Conservation (phyloP, 352 stramenopile species). For the Phytophthora pini region DNA sequence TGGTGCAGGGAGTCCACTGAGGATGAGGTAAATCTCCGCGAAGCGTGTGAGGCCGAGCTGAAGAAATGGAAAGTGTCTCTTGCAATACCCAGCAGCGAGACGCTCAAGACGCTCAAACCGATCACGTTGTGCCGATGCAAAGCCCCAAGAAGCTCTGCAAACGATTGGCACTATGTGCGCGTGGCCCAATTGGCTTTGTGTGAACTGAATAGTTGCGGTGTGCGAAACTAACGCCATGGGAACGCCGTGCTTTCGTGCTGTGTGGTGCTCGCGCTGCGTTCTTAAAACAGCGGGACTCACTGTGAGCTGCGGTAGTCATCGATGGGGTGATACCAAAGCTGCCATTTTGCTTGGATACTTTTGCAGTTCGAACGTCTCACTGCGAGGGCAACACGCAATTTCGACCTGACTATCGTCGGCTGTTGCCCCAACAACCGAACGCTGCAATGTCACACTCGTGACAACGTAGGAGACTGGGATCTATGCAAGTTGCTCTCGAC, state of each 20-base stretch:
- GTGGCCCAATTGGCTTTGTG: background rate
- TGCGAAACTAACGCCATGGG: slow-evolving; percentile 6
- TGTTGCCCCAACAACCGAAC: background rate
- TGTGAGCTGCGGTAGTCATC: too few relatives aligned
- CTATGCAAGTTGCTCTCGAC: too few relatives aligned
- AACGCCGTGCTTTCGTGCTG: slow-evolving; percentile 3
- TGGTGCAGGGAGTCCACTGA: background rate
- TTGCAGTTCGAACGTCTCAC: slow-evolving; percentile 16
- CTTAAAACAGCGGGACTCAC: too few relatives aligned
- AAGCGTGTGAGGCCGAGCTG: slow-evolving; percentile 1
- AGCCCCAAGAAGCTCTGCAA: slow-evolving; percentile 11
- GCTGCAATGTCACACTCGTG: background rate
- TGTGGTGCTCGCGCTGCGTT: background rate
- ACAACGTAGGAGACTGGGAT: too few relatives aligned
- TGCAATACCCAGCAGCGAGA: background rate
- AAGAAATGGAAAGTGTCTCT: slow-evolving; percentile 13
- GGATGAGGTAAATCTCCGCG: background rate
- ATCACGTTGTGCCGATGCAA: slow-evolving; percentile 1
- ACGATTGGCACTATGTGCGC: slow-evolving; percentile 8
- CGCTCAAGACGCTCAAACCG: background rate
- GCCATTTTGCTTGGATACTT: background rate
- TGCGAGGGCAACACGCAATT: background rate
- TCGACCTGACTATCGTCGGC: slow-evolving; percentile 1
- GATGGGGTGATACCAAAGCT: background rate
- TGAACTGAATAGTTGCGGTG: slow-evolving; percentile 2